Evolutionary conservation across 306 rosid species (phyloP).

Genomic region (Vigna reflexopilosa): DNA sequence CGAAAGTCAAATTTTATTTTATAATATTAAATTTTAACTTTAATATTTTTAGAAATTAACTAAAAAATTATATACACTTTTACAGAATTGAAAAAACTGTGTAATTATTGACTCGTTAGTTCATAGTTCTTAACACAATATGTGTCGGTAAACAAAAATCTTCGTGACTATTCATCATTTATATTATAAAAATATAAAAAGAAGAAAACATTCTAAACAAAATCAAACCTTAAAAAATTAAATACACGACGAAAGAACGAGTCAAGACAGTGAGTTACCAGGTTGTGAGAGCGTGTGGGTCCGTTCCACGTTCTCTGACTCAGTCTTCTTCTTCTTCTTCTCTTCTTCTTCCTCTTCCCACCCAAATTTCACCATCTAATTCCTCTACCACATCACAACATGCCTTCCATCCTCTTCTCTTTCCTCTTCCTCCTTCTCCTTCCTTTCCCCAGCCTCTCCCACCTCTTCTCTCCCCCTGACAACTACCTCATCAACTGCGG

Average conservation of each 20-base stretch:
- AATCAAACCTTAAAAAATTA: neutral
- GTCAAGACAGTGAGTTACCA: slow-evolving; percentile 16
- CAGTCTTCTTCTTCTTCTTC: slow-evolving; percentile 21
- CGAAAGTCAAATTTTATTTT: too few species aligned
- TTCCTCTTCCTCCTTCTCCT: slow-evolving; percentile 50
- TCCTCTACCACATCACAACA: slow-evolving; percentile 29
- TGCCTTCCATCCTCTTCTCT: slow-evolving; percentile 51
- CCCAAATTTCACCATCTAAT: neutral
- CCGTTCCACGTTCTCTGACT: neutral
- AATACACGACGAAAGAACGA: neutral
- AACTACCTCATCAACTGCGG: slow-evolving; percentile 90
- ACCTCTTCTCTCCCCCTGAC: slow-evolving; percentile 75
- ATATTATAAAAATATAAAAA: too few species aligned
- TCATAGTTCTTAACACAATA: too few species aligned
- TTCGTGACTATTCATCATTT: too few species aligned
- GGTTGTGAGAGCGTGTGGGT: slow-evolving; percentile 49
- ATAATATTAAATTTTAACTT: too few species aligned
- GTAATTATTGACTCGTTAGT: too few species aligned
- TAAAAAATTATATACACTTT: too few species aligned
- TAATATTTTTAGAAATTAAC: too few species aligned
- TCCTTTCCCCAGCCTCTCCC: slow-evolving; percentile 45
- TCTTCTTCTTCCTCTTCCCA: neutral
- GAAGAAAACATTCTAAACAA: too few species aligned
- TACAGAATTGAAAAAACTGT: too few species aligned
- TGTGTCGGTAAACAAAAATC: too few species aligned